Conservation (phyloP, 192 early-diverging fungal genomes). For the Haplosporangium gracile region DNA sequence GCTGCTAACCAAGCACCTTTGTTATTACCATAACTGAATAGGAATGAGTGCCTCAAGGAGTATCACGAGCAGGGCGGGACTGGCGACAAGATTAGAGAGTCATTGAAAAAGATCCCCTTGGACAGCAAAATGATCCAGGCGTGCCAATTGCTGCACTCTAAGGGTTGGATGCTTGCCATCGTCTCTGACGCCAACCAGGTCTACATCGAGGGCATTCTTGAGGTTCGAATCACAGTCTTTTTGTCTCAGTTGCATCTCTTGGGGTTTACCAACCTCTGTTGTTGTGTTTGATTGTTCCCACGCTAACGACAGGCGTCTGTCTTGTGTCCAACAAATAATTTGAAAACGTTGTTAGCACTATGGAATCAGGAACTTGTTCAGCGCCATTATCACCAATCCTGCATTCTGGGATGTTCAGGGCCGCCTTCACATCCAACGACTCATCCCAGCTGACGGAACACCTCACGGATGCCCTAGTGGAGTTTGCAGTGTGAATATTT, state of each 20-base stretch:
- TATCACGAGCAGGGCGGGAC: conserved; percentile 40
- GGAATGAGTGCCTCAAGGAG: conserved; percentile 45
- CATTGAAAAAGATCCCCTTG: conserved; percentile 35
- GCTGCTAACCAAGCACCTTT: not conserved
- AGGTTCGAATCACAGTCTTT: not conserved
- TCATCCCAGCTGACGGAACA: conserved; percentile 42
- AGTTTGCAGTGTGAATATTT: conserved; percentile 70
- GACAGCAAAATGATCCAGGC: conserved; percentile 38
- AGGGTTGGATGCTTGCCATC: conserved; percentile 37
- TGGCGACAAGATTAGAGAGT: conserved; percentile 5
- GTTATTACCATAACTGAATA: not conserved
- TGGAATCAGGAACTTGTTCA: conserved; percentile 36
- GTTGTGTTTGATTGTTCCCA: no score
- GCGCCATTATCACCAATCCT: conserved; percentile 44
- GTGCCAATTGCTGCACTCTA: conserved; percentile 25
- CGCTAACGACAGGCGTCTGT: not conserved
- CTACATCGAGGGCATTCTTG: conserved; percentile 46
- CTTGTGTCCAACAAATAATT: not conserved
- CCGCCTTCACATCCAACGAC: conserved; percentile 45
- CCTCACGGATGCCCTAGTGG: conserved; percentile 65
- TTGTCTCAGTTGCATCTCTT: not conserved
- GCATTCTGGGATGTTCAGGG: conserved; percentile 31
- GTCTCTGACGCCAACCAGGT: conserved; percentile 49
- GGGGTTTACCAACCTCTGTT: not conserved
- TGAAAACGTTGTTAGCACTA: conserved; percentile 20